Percentiles rank a stretch among this genome's conserved stretches.
These are phyloP conservation scores for Podaxis rugospora DNA, from an alignment of 768 basidiomycete species.

Conservation along the genomic window DNA sequence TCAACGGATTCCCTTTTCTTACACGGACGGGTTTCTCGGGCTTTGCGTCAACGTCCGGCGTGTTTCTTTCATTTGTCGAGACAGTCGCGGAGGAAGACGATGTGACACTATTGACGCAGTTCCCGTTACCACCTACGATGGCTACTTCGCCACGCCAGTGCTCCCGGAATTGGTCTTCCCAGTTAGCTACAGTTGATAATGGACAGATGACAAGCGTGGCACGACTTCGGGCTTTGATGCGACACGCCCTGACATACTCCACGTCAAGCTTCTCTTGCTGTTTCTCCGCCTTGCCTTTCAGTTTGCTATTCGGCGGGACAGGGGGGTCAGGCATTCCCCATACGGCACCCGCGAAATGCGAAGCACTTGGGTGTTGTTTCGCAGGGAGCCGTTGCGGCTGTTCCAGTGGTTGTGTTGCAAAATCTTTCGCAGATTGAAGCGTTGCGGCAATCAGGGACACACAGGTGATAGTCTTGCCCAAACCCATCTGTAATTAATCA, in stretches of 20 bases:
- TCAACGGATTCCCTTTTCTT: slow-evolving; percentile 51
- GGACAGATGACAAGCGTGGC: slow-evolving; percentile 97
- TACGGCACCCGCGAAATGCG: slow-evolving; percentile 74
- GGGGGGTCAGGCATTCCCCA: slow-evolving; percentile 75
- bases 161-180: slow-evolving; percentile 98
- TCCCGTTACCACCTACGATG: slow-evolving; percentile 74
- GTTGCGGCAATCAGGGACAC: slow-evolving; percentile 92
- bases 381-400: slow-evolving; percentile 34
- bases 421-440: slow-evolving; percentile 59
- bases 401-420: slow-evolving; percentile 54
- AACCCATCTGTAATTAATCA: slow-evolving; percentile 71
- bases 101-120: slow-evolving; percentile 32
- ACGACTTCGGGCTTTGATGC: slow-evolving; percentile 79
- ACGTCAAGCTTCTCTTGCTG: slow-evolving; percentile 69
- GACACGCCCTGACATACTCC: slow-evolving; percentile 62
- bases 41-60: slow-evolving; percentile 26
- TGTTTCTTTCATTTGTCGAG: slow-evolving; percentile 11
- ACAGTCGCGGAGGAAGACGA: slow-evolving; percentile 23
- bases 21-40: slow-evolving; percentile 28
- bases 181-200: slow-evolving; percentile 93
- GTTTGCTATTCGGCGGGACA: slow-evolving; percentile 24
- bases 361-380: slow-evolving; percentile 29
- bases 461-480: slow-evolving; percentile 96
- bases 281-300: slow-evolving; percentile 60
- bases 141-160: slow-evolving; percentile 91